Base-by-base conservation (phyloP, 1,284 basidiomycete species). In the Cryptococcus jaspeensis region DNA sequence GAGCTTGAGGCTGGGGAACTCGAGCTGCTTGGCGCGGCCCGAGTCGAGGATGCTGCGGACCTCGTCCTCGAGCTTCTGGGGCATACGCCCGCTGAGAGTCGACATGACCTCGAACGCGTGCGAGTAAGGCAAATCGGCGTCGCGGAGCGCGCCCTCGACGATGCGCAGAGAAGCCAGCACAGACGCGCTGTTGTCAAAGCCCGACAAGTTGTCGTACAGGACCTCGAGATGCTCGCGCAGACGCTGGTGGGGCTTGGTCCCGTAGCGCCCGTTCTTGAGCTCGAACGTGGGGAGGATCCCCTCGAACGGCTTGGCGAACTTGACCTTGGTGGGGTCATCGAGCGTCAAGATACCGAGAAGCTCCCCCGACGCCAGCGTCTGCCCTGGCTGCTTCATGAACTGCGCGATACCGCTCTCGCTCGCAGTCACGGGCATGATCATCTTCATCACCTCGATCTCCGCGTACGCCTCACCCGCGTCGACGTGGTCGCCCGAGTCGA, bases 391-490 rank as follows among this genome's bases (percentile, higher is more conserved):
- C 81, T 98, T 99, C 77, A 99, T 92, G 73, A 99, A 89, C 72
- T 94, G 91, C n/a, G 92, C 87, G 47, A 90, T 84, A 75, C 96
- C 96, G 75, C 95, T 92, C 77, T 99, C 96, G 3, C 89, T 84
- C n/a, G 94, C 92, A 55, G 92, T 87, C 58, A 99, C 85, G 15
- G 92, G 92, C 93, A 97, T 95, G 79, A 94, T 94, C 93, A 97
- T 97, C 82, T 97, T 97, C 93, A 96, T 96, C 66, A 96, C 93
- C 84, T 99, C 96, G 55, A 99, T 98, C 77, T 99, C 96, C 54
- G 96, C 96, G 75, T 98, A 99, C 56, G 92, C 87, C 66, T 98
- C 92, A 36, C 96, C 95, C 60, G 93, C 90, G 61, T 90, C 89
- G 78, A 99, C 84, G 76, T 99, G 96, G 64, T 98, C 95, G 20